phyloP scores from a whole-genome alignment of 1,139 yeast genomes.

The Torulaspora globosa region DNA sequence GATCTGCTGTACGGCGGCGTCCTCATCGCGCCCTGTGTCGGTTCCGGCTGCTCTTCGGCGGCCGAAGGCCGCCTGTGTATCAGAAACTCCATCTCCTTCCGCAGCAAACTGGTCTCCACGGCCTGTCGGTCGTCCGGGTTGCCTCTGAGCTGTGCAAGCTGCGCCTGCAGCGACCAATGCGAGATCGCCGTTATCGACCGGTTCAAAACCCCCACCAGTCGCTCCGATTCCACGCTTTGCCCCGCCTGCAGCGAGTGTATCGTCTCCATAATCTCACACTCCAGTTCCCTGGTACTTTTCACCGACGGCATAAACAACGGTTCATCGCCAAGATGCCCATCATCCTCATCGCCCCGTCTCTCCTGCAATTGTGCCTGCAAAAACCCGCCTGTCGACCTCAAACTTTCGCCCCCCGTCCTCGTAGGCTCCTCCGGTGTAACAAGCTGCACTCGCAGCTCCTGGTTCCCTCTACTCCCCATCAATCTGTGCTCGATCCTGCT shows the following conservation, averaged over 20 bases:
- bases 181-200: conserved; percentile 31
- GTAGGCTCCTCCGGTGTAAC: conserved; percentile 18
- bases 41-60: neutral
- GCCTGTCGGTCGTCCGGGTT: conserved; percentile 25
- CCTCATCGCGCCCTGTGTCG: conserved; percentile 3
- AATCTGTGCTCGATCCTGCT: neutral
- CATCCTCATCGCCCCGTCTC: neutral
- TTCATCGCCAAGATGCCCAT: neutral
- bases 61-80: conserved; percentile 17
- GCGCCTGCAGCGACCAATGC: conserved; percentile 36
- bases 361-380: neutral
- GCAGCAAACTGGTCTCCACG: conserved; percentile 27
- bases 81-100: conserved; percentile 28
- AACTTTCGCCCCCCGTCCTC: neutral
- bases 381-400: neutral
- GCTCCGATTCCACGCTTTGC: conserved; percentile 14
- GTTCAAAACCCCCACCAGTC: conserved; percentile 26
- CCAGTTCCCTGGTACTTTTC: conserved; percentile 26
- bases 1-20: conserved; percentile 8
- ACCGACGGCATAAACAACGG: conserved; percentile 22
- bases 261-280: conserved; percentile 20
- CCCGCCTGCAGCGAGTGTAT: conserved; percentile 20
- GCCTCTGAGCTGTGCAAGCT: conserved; percentile 26
- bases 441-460: conserved; percentile 10
- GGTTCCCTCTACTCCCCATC: neutral